These are phyloP conservation scores for Corymbia calophylla DNA, from an alignment of 441 rosid species.

Conservation along the genomic window DNA sequence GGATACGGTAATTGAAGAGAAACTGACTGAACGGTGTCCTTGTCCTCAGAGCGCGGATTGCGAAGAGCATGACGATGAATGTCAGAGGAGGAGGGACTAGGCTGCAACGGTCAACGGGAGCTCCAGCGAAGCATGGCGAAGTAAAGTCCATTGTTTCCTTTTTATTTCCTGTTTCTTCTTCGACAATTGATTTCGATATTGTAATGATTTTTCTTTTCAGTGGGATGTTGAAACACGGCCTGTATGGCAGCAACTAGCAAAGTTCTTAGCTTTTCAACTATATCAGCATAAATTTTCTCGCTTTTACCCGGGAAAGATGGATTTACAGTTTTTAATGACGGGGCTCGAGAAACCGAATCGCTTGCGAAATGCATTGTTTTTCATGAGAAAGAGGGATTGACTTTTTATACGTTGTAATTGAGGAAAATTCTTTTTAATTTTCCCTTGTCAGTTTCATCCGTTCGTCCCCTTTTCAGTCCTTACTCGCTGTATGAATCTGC, in stretches of 20 bases:
- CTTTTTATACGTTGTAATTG: neutral
- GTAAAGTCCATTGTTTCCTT: slow-evolving; percentile 7
- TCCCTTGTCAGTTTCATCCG: neutral
- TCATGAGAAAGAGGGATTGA: neutral
- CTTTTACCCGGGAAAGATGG: slow-evolving; percentile 1
- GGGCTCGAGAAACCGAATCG: neutral
- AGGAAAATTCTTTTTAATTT: neutral
- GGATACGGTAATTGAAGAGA: neutral
- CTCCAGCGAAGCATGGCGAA: slow-evolving; percentile 27
- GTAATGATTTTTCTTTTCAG: neutral
- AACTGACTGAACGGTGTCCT: neutral
- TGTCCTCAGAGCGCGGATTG: slow-evolving; percentile 14
- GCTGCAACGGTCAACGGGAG: slow-evolving; percentile 23
- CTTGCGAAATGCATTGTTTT: neutral
- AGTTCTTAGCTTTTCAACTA: neutral
- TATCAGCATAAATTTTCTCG: neutral
- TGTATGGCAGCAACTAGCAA: neutral
- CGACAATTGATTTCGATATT: neutral
- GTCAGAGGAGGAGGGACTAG: slow-evolving; percentile 20
- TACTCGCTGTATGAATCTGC: neutral
- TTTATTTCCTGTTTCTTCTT: slow-evolving; percentile 6
- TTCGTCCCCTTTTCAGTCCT: neutral
- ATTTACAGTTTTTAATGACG: neutral
- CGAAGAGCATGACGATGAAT: slow-evolving; percentile 26
- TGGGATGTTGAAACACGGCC: slow-evolving; percentile 9